phyloP scores from a whole-genome alignment of 2,329 filamentous ascomycete genomes.

The Ilyonectria robusta region DNA sequence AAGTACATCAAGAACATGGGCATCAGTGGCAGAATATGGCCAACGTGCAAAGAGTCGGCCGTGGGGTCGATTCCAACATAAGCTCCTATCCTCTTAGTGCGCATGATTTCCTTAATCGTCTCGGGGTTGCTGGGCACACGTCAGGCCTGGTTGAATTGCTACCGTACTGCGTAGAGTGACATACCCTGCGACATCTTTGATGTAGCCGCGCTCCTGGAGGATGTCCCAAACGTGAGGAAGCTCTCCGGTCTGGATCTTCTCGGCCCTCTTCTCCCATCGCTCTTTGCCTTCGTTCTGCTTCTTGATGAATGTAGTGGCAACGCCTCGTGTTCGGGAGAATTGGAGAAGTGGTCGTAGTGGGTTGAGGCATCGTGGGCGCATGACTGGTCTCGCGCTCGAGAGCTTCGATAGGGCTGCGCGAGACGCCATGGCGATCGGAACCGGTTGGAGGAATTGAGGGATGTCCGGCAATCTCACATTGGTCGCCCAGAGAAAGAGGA shows the following conservation, averaged over 20 bases:
- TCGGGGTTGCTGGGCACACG: slow-evolving; percentile 56
- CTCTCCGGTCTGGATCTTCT: slow-evolving; percentile 65
- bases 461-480: slow-evolving; percentile 20
- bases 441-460: not conserved
- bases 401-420: slow-evolving; percentile 44
- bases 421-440: slow-evolving; percentile 46
- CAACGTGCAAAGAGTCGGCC: slow-evolving; percentile 83
- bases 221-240: slow-evolving; percentile 71
- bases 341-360: slow-evolving; percentile 41
- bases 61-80: slow-evolving; percentile 90
- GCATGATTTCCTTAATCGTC: slow-evolving; percentile 75
- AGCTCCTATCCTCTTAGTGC: slow-evolving; percentile 75
- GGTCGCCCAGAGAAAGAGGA: not conserved
- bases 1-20: slow-evolving; percentile 88
- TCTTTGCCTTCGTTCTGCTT: slow-evolving; percentile 60
- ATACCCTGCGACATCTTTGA: slow-evolving; percentile 83
- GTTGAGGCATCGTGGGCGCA: slow-evolving; percentile 44
- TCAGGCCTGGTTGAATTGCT: slow-evolving; percentile 11
- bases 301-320: slow-evolving; percentile 59
- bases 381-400: slow-evolving; percentile 42
- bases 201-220: slow-evolving; percentile 79
- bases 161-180: slow-evolving; percentile 40
- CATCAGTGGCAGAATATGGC: slow-evolving; percentile 87
- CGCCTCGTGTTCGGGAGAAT: slow-evolving; percentile 50
- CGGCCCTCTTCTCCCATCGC: slow-evolving; percentile 64